Evolutionary conservation across 169 alveolate species (phyloP).

Genomic region (Plasmodium ovale): DNA sequence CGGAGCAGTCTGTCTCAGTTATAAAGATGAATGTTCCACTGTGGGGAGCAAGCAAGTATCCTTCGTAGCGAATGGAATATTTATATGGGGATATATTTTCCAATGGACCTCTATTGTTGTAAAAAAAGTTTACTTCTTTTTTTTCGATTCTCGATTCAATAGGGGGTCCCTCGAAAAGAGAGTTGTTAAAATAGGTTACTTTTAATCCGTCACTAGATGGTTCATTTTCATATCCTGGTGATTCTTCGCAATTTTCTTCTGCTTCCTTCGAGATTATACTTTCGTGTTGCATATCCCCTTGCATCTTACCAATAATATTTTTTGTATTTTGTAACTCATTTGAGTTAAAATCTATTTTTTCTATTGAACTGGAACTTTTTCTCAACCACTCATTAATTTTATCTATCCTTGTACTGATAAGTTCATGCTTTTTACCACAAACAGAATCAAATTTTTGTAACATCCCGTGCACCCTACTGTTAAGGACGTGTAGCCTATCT

Average conservation of each 20-base stretch:
- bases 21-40: constrained; percentile 81
- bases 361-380: constrained; percentile 81
- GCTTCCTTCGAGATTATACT: constrained; percentile 64
- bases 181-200: constrained; percentile 82
- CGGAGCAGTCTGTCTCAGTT: constrained; percentile 50
- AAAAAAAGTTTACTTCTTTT: constrained; percentile 87
- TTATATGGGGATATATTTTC: constrained; percentile 87
- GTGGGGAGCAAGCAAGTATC: constrained; percentile 84
- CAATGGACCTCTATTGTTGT: constrained; percentile 86
- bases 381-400: constrained; percentile 78
- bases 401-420: constrained; percentile 19
- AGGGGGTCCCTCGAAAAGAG: constrained; percentile 85
- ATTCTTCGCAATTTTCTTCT: constrained; percentile 83
- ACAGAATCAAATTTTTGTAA: constrained; percentile 25
- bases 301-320: constrained; percentile 80
- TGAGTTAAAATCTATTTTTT: constrained; percentile 80
- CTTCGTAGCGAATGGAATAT: constrained; percentile 88
- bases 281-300: constrained; percentile 82
- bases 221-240: constrained; percentile 83
- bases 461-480: constrained; percentile 27
- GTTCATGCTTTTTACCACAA: constrained; percentile 50
- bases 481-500: constrained; percentile 29
- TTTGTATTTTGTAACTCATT: constrained; percentile 67
- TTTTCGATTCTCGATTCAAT: constrained; percentile 83
- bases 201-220: constrained; percentile 86